Percentiles rank a stretch among this genome's conserved stretches.
phyloP scores from a whole-genome alignment of 768 basidiomycete genomes.

The Tricholoma bakamatsutake region DNA sequence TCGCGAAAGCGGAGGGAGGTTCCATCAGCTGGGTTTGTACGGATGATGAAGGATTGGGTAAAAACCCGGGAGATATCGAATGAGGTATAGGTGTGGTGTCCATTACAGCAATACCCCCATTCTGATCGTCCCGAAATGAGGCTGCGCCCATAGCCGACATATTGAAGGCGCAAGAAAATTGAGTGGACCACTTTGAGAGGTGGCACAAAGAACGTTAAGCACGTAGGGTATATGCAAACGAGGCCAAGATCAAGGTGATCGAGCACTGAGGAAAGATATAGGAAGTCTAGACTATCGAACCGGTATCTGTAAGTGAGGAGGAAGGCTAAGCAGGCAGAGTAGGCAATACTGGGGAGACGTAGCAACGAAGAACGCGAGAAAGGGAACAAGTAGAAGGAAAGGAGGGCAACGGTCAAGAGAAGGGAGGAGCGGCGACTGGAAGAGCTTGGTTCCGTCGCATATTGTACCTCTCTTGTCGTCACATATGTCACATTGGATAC shows the following conservation, averaged over 20 bases:
- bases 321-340: background rate
- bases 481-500: background rate
- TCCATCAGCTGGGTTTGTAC: conserved; percentile 24
- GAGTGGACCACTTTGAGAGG: background rate
- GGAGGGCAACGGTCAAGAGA: background rate
- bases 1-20: conserved; percentile 24
- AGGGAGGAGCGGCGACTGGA: background rate
- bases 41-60: conserved; percentile 15
- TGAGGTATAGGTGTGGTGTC: conserved; percentile 28
- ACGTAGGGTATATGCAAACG: conserved; percentile 11
- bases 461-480: background rate
- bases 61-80: conserved; percentile 21
- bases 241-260: conserved; percentile 19
- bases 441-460: background rate
- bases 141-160: conserved; percentile 17
- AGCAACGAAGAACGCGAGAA: conserved; percentile 1
- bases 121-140: conserved; percentile 26
- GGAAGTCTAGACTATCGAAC: conserved; percentile 11
- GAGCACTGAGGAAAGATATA: conserved; percentile 14
- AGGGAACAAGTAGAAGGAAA: background rate
- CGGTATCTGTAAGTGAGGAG: conserved; percentile 5
- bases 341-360: conserved; percentile 1
- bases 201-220: conserved; percentile 5
- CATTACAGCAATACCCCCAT: conserved; percentile 26
- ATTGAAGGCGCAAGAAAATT: conserved; percentile 3